Evolutionary conservation across 768 basidiomycete genomes (phyloP).

Genomic region (Russula compacta): DNA sequence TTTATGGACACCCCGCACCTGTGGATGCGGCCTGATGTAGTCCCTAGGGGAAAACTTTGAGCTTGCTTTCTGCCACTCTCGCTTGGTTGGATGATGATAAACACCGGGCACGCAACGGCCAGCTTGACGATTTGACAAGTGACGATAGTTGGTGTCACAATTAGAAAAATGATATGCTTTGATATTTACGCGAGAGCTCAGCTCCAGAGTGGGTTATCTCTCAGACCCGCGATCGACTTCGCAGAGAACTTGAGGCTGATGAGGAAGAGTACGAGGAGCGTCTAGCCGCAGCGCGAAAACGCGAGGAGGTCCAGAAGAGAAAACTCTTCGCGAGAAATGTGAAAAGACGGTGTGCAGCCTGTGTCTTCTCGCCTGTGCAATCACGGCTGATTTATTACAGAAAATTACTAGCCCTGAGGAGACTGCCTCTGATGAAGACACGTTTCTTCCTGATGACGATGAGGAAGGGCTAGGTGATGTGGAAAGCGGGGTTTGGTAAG

Average conservation of each 20-base stretch:
- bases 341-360: conserved; percentile 46
- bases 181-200: conserved; percentile 20
- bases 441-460: conserved; percentile 13
- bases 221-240: conserved; percentile 57
- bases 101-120: conserved; percentile 58
- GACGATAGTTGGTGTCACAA: conserved; percentile 26
- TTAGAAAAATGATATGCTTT: not conserved
- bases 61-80: conserved; percentile 64
- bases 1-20: not conserved
- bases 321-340: conserved; percentile 46
- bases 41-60: conserved; percentile 75
- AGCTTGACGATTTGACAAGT: conserved; percentile 33
- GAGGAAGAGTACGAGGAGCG: conserved; percentile 57
- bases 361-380: not conserved
- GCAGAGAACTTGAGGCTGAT: conserved; percentile 56
- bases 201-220: conserved; percentile 70
- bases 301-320: conserved; percentile 47
- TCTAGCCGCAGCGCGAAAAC: conserved; percentile 49
- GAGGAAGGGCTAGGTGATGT: not conserved
- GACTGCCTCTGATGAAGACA: conserved; percentile 17
- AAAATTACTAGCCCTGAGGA: not conserved
- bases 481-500: not conserved
- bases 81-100: conserved; percentile 69
- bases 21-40: not conserved
- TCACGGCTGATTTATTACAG: not conserved